Evolutionary conservation across 2,329 filamentous ascomycete genomes (phyloP).

Genomic region (Pseudocercospora crystallina): DNA sequence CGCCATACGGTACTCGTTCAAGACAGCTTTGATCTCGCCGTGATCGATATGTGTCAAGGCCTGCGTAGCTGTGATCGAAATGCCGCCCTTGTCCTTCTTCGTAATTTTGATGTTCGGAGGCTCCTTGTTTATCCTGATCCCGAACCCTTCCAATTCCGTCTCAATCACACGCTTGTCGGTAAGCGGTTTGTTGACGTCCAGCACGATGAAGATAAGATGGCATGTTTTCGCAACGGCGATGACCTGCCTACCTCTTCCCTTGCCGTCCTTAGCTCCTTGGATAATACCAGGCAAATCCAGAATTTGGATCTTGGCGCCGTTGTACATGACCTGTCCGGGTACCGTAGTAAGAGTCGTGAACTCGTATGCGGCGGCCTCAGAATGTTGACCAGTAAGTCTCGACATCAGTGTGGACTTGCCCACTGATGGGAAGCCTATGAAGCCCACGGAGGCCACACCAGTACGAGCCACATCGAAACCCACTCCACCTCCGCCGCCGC

Average conservation of each 20-base stretch:
- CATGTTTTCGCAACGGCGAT: slow-evolving; percentile 99
- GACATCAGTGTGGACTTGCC: slow-evolving; percentile 99
- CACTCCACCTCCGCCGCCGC: slow-evolving; percentile 74
- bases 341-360: slow-evolving; percentile 98
- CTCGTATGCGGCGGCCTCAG: slow-evolving; percentile 94
- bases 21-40: slow-evolving; percentile 96
- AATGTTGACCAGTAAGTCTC: slow-evolving; percentile 90
- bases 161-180: slow-evolving; percentile 97
- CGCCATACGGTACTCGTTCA: slow-evolving; percentile 94
- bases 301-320: slow-evolving; percentile 96
- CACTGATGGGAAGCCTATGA: slow-evolving; percentile 97
- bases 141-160: slow-evolving; percentile 91
- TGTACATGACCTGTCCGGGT: slow-evolving; percentile 92
- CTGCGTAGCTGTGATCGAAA: slow-evolving; percentile 93
- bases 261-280: slow-evolving; percentile 95
- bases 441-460: slow-evolving; percentile 93
- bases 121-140: slow-evolving; percentile 94
- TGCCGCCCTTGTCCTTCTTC: slow-evolving; percentile 98
- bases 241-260: slow-evolving; percentile 94
- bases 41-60: slow-evolving; percentile 89
- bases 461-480: slow-evolving; percentile 98
- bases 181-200: slow-evolving; percentile 97
- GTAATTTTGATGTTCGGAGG: slow-evolving; percentile 99
- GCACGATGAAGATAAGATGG: slow-evolving; percentile 96
- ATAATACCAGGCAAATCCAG: slow-evolving; percentile 98